Evolutionary conservation across 116 monocot genomes (phyloP).

Genomic region (Cymodocea nodosa): DNA sequence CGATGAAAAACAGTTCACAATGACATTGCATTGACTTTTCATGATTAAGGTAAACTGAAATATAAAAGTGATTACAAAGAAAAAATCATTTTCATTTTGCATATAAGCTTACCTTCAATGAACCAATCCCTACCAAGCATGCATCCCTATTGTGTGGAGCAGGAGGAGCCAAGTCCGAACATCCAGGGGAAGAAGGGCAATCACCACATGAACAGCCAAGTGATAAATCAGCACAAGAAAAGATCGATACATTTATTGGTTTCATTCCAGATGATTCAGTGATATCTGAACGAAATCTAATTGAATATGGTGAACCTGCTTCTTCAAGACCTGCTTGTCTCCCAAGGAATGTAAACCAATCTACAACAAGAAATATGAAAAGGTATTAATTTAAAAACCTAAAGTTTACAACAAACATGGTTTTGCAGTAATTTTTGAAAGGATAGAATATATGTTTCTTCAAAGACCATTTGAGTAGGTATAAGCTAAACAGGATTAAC

Average conservation of each 20-base stretch:
- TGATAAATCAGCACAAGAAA: constrained; percentile 83
- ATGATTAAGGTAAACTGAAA: neutral
- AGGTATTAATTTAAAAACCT: neutral
- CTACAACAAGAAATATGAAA: constrained; percentile 16
- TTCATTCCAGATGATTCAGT: constrained; percentile 41
- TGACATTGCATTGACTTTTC: neutral
- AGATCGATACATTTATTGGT: constrained; percentile 59
- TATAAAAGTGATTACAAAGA: neutral
- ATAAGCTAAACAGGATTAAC: too few relatives aligned
- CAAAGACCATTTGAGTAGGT: too few relatives aligned
- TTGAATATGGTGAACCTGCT: constrained; percentile 81
- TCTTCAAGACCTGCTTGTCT: constrained; percentile 35
- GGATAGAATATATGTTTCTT: too few relatives aligned
- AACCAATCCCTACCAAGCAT: constrained; percentile 64
- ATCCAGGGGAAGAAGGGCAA: constrained; percentile 69
- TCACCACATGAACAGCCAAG: constrained; percentile 98
- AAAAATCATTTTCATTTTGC: neutral
- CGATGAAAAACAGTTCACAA: too few relatives aligned
- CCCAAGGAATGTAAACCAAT: constrained; percentile 84
- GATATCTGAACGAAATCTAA: constrained; percentile 48
- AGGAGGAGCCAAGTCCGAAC: constrained; percentile 24
- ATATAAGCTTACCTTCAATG: constrained; percentile 42
- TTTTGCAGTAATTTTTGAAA: too few relatives aligned
- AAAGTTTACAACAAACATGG: too few relatives aligned
- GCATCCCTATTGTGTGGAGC: constrained; percentile 27